Evolutionary conservation across 2,329 filamentous ascomycete genomes (phyloP), one percentile per base, ranked within the genome.

Genomic region (Helicocarpus griseus): DNA sequence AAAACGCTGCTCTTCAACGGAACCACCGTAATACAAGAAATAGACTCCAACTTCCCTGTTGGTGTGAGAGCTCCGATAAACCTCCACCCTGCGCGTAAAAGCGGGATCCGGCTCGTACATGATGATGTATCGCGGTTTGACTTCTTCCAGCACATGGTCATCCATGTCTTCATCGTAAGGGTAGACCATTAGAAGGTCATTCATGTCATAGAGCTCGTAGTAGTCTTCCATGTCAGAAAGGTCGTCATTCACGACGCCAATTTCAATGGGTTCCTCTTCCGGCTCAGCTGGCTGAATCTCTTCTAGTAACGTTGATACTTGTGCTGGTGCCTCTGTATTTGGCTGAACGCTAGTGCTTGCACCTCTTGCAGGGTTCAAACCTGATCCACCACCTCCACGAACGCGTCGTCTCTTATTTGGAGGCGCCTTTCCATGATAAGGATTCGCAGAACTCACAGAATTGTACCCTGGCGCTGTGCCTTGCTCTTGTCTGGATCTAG

Each of bases 61-160:
- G 53, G 84, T 86, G 69, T 98, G 93, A 8, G 90, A 96, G 49
- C 89, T 95, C 36, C 93, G 83, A 69, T 97, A 98, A 1, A 97
- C 90, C 66, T 98, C 93, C 19, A 98, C 86, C 35, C 91, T 79
- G 13, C 93, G 83, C 62, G 97, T 95, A 67, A 98, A 98, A 2
- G 91, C 84, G 2, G 91, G 83, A 58, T 97, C 89, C 1, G 93
- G 91, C 65, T 97, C 93, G 68, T 96, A 98, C 93, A 98, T 97
- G 71, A 98, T 86, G 53, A 98, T 89, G 68, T 96, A 96, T 54
- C 87, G 83, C 31, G 93, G 93, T 63, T 87, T 89, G 53, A 93
- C 78, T 69, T 98, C 93, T 66, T 98, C 91, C 1, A 98, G 78
- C n/a, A 97, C 79, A 65, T 95, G 88, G 65, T 97, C 93, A 66